Conservation (phyloP, 805 yeast genomes). For the Candida methanosorbosa region DNA sequence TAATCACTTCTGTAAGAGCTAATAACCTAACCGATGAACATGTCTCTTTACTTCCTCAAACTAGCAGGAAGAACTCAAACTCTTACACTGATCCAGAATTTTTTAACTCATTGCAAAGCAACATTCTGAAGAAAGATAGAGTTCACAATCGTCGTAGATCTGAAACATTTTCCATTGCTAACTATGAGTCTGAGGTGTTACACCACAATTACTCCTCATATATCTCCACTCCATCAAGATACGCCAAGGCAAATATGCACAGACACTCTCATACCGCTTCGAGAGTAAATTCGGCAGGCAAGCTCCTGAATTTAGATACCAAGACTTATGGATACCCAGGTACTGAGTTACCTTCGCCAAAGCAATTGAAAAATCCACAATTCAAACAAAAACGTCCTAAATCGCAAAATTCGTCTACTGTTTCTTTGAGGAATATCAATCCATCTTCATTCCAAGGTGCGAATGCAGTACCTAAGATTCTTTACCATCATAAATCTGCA, state of each 20-base stretch:
- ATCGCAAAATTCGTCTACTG: neutral
- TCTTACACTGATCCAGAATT: neutral
- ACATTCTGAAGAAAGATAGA: too few relatives aligned
- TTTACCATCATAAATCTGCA: neutral
- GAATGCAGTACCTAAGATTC: neutral
- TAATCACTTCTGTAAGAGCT: conserved; percentile 29
- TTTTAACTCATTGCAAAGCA: too few relatives aligned
- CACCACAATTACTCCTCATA: too few relatives aligned
- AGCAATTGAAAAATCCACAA: neutral
- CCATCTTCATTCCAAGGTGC: neutral
- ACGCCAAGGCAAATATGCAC: too few relatives aligned
- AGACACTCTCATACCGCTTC: too few relatives aligned
- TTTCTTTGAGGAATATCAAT: neutral
- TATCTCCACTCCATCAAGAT: too few relatives aligned
- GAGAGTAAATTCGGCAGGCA: too few relatives aligned
- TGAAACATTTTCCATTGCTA: neutral
- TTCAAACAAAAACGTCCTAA: neutral
- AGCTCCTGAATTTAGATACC: too few relatives aligned
- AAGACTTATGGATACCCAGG: too few relatives aligned
- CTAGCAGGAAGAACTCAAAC: too few relatives aligned
- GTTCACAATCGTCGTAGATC: neutral
- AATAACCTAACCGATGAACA: neutral
- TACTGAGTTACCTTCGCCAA: neutral
- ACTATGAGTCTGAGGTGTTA: too few relatives aligned
- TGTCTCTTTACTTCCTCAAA: neutral